Conservation (phyloP, 2,329 filamentous ascomycete species). For the Phyllosticta citribraziliensis region DNA sequence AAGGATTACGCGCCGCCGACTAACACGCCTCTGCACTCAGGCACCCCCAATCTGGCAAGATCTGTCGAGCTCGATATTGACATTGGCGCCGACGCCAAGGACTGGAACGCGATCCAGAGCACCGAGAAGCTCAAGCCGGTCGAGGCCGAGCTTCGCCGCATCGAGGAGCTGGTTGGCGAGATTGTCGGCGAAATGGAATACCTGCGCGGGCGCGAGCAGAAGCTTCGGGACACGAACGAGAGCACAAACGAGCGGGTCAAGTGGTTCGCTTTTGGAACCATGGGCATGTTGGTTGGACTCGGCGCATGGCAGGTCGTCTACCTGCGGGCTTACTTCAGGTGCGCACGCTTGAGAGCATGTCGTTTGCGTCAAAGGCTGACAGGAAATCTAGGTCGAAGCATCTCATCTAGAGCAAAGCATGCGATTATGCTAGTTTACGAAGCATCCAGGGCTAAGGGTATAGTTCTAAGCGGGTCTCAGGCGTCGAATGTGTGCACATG, state of each 20-base stretch:
- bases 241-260: conserved; percentile 98
- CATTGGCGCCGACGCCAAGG: conserved; percentile 92
- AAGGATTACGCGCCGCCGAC: neutral
- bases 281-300: conserved; percentile 77
- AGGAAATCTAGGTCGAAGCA: conserved; percentile 34
- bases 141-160: conserved; percentile 84
- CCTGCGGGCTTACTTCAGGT: conserved; percentile 92
- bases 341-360: conserved; percentile 17
- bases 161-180: conserved; percentile 84
- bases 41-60: conserved; percentile 42
- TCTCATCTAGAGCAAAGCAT: conserved; percentile 32
- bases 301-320: conserved; percentile 98
- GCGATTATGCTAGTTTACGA: conserved; percentile 7
- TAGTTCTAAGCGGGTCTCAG: conserved; percentile 7
- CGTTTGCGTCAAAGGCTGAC: neutral
- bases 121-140: conserved; percentile 96
- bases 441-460: conserved; percentile 5
- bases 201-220: conserved; percentile 80
- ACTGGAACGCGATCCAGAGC: conserved; percentile 94
- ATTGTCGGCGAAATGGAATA: conserved; percentile 96
- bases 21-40: conserved; percentile 15
- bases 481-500: conserved; percentile 4
- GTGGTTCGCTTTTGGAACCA: conserved; percentile 94
- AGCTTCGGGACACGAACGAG: conserved; percentile 96
- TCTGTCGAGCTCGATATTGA: conserved; percentile 88